Conservation (phyloP, 352 stramenopile genomes). For the Phytophthora cactorum region DNA sequence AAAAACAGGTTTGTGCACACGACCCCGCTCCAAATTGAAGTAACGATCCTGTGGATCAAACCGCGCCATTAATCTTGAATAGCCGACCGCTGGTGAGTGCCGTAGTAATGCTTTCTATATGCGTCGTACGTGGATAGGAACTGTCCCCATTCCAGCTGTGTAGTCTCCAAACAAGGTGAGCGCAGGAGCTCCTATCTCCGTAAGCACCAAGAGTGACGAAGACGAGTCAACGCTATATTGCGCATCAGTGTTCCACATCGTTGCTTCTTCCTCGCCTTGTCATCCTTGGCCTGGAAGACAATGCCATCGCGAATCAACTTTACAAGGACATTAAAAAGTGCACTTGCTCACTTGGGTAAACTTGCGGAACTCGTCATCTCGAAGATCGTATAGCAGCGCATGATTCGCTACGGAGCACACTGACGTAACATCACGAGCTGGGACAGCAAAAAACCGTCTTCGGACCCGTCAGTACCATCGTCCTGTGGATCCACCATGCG, state of each 20-base stretch:
- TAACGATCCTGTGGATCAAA: not conserved
- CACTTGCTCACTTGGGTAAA: not conserved
- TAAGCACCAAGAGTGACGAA: not conserved
- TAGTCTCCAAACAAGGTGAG: not conserved
- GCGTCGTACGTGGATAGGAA: too few species aligned
- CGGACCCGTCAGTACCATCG: not conserved
- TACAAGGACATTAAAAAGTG: not conserved
- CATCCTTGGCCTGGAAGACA: not conserved
- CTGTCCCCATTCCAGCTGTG: too few species aligned
- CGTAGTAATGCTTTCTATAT: too few species aligned
- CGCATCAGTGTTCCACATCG: constrained; percentile 1
- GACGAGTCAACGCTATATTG: too few species aligned
- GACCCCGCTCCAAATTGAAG: not conserved
- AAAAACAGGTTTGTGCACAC: not conserved
- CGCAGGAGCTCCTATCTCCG: not conserved
- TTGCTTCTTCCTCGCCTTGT: not conserved
- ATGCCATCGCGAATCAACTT: not conserved
- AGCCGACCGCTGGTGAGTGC: not conserved
- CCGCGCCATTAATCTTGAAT: not conserved
- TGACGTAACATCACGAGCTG: not conserved
- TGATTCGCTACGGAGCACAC: not conserved
- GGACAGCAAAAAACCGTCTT: not conserved
- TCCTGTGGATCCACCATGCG: not conserved
- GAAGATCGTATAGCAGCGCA: not conserved
- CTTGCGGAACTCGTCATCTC: not conserved